A percentile compares a stretch with the other conserved stretches of the same genome.
Conservation (phyloP, 169 alveolate species). For the Cryptosporidium parvum region DNA sequence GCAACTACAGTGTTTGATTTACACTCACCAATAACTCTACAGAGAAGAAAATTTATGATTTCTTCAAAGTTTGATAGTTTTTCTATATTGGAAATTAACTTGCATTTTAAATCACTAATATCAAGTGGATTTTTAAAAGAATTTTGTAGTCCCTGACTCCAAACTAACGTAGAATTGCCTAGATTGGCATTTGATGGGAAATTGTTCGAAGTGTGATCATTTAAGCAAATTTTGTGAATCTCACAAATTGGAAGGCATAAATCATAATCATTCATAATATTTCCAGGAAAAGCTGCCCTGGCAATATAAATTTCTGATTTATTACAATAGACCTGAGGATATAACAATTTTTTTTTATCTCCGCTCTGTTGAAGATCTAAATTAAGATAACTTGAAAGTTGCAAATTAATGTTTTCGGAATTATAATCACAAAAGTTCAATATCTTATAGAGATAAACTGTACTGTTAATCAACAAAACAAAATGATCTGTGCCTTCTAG, state of each 20-base stretch:
- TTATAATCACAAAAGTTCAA: neutral
- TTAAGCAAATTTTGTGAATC: slow-evolving; percentile 25
- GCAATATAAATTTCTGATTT: slow-evolving; percentile 50
- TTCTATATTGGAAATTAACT: neutral
- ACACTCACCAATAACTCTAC: neutral
- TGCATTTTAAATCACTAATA: neutral
- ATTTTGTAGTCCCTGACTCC: slow-evolving; percentile 27
- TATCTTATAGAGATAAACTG: slow-evolving; percentile 20
- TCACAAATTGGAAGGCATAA: slow-evolving; percentile 35
- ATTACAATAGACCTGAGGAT: neutral
- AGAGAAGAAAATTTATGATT: neutral
- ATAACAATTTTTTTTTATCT: neutral
- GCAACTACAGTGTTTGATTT: neutral
- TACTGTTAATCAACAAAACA: slow-evolving; percentile 9
- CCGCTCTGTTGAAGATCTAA: neutral
- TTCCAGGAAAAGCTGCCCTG: slow-evolving; percentile 5
- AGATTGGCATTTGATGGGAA: neutral
- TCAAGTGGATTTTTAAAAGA: neutral
- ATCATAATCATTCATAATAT: neutral
- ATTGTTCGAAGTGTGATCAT: neutral
- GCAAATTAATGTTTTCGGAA: neutral
- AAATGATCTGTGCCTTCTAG: neutral
- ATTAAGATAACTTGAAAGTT: neutral
- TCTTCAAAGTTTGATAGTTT: neutral
- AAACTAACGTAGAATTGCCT: slow-evolving; percentile 19